phyloP scores from a whole-genome alignment of 352 stramenopile genomes.

The Phytophthora niederhauseri region DNA sequence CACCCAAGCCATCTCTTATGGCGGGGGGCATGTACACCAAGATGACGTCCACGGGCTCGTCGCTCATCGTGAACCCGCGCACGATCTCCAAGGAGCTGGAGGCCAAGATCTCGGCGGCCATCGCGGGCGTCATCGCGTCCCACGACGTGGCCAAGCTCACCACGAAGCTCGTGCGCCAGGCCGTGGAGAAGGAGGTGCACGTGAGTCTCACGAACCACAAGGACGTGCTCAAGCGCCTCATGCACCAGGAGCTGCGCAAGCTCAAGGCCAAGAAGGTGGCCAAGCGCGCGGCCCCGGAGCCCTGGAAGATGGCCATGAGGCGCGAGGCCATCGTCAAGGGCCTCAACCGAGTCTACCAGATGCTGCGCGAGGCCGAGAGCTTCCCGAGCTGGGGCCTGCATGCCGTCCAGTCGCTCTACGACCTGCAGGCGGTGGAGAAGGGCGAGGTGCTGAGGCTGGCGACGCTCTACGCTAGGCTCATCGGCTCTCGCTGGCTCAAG shows the following conservation, averaged over 20 bases:
- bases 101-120: slow-evolving; percentile 73
- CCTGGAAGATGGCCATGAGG: slow-evolving; percentile 65
- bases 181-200: slow-evolving; percentile 85
- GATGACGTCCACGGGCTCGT: slow-evolving; percentile 74
- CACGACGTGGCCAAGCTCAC: slow-evolving; percentile 72
- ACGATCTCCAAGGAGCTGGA: slow-evolving; percentile 87
- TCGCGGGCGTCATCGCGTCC: slow-evolving; percentile 67
- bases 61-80: slow-evolving; percentile 73
- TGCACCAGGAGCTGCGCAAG: slow-evolving; percentile 86
- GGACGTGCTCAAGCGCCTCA: slow-evolving; percentile 88
- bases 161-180: slow-evolving; percentile 83
- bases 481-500: slow-evolving; percentile 61
- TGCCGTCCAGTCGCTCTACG: slow-evolving; percentile 68
- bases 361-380: slow-evolving; percentile 28
- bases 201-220: slow-evolving; percentile 90
- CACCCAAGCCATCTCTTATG: no score
- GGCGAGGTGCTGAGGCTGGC: slow-evolving; percentile 49
- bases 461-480: slow-evolving; percentile 62
- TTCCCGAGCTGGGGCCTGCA: slow-evolving; percentile 50
- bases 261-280: slow-evolving; percentile 78
- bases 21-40: slow-evolving; percentile 77
- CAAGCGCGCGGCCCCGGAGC: slow-evolving; percentile 55
- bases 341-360: slow-evolving; percentile 48
- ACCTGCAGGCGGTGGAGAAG: slow-evolving; percentile 63
- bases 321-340: slow-evolving; percentile 51